A percentile compares a stretch with the other conserved stretches of the same genome.
Conservation (phyloP, 495 filamentous ascomycete genomes). For the Penicillium nucicola region DNA sequence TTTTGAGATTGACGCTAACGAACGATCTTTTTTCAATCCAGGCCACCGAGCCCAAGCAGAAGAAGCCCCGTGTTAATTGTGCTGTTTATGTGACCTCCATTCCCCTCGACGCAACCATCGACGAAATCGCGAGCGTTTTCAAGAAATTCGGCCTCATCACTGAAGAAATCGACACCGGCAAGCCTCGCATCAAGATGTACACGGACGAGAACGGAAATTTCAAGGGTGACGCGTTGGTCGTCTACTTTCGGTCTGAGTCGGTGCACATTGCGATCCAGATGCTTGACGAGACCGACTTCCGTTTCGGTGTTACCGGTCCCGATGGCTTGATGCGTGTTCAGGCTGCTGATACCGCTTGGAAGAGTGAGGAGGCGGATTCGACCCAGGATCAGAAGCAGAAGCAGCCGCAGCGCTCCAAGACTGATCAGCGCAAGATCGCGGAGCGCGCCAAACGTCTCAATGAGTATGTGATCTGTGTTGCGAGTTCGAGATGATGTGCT, state of each 20-base stretch:
- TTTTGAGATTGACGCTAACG: background rate
- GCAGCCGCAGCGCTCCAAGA: slow-evolving; percentile 23
- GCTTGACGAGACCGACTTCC: slow-evolving; percentile 85
- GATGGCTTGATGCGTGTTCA: slow-evolving; percentile 74
- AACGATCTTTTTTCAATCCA: slow-evolving; percentile 6
- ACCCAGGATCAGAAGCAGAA: slow-evolving; percentile 60
- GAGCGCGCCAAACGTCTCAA: too few relatives aligned
- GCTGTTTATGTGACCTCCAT: slow-evolving; percentile 88
- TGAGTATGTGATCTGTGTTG: too few relatives aligned
- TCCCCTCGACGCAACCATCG: slow-evolving; percentile 68
- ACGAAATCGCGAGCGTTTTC: slow-evolving; percentile 87
- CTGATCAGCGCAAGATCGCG: background rate
- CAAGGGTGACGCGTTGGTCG: slow-evolving; percentile 90
- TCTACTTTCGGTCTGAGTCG: slow-evolving; percentile 90
- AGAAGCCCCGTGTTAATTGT: slow-evolving; percentile 73
- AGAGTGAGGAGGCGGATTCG: slow-evolving; percentile 60
- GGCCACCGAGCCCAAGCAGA: slow-evolving; percentile 49
- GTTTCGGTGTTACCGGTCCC: slow-evolving; percentile 53
- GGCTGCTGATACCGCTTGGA: slow-evolving; percentile 84
- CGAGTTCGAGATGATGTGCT: background rate
- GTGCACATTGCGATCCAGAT: slow-evolving; percentile 87
- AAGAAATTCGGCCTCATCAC: slow-evolving; percentile 83
- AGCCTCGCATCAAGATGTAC: slow-evolving; percentile 91
- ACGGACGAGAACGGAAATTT: slow-evolving; percentile 74
- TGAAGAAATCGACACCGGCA: slow-evolving; percentile 82